These are phyloP conservation scores for Microsporum canis DNA, from an alignment of 2,329 filamentous ascomycete species.

Conservation along the genomic window DNA sequence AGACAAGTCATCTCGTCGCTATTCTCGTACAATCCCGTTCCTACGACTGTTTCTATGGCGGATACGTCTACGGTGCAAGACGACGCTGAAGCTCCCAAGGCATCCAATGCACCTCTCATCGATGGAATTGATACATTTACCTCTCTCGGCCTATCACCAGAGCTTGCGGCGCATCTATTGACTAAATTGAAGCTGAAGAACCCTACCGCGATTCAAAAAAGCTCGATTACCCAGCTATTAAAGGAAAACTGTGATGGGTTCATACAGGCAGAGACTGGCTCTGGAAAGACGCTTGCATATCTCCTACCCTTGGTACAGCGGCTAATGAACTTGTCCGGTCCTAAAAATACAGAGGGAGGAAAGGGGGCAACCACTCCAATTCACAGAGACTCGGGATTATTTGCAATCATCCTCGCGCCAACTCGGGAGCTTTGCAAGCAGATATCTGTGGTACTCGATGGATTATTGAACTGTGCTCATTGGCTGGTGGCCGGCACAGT, in stretches of 20 bases:
- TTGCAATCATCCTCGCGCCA: slow-evolving; percentile 86
- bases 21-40: slow-evolving; percentile 76
- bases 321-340: slow-evolving; percentile 61
- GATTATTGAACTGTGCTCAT: slow-evolving; percentile 73
- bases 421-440: slow-evolving; percentile 92
- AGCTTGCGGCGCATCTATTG: slow-evolving; percentile 69
- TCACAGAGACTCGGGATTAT: slow-evolving; percentile 75
- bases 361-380: slow-evolving; percentile 42
- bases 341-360: slow-evolving; percentile 33
- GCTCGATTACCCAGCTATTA: slow-evolving; percentile 68
- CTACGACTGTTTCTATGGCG: slow-evolving; percentile 40
- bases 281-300: slow-evolving; percentile 95
- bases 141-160: slow-evolving; percentile 67
- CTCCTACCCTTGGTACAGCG: slow-evolving; percentile 83
- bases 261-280: slow-evolving; percentile 92
- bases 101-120: slow-evolving; percentile 82
- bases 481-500: slow-evolving; percentile 91
- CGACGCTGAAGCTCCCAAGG: slow-evolving; percentile 46
- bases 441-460: slow-evolving; percentile 76
- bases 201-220: slow-evolving; percentile 89
- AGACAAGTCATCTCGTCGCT: slow-evolving; percentile 74
- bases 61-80: slow-evolving; percentile 28
- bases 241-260: slow-evolving; percentile 81
- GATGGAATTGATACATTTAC: slow-evolving; percentile 79
- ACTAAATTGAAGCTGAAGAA: slow-evolving; percentile 80